phyloP scores from a whole-genome alignment of 352 stramenopile species.

The Phytophthora vignae region DNA sequence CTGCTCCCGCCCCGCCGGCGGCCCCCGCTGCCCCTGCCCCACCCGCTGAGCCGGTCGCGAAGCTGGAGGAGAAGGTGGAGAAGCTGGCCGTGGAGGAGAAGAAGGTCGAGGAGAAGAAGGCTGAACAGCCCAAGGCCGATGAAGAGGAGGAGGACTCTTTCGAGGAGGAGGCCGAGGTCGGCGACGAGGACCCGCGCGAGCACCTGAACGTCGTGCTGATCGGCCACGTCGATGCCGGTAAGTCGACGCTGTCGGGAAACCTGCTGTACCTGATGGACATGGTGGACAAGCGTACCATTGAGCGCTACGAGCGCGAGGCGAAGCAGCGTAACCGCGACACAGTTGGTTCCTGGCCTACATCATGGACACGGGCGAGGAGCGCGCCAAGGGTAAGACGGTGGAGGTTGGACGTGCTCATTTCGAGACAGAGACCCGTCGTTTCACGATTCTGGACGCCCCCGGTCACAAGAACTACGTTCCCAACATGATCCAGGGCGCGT shows the following conservation, averaged over 20 bases:
- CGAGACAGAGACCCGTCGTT: constrained; percentile 95
- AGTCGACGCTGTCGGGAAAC: constrained; percentile 98
- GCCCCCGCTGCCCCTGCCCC: constrained; percentile 26
- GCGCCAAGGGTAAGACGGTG: constrained; percentile 92
- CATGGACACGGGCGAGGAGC: constrained; percentile 99
- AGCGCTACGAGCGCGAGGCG: constrained; percentile 98
- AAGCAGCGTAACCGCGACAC: constrained; percentile 91
- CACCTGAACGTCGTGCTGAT: constrained; percentile 99
- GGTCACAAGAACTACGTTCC: constrained; percentile 99
- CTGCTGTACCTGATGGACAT: constrained; percentile 99
- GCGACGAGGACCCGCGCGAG: constrained; percentile 95
- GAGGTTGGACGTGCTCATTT: constrained; percentile 96
- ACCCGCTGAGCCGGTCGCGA: constrained; percentile 35
- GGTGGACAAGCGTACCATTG: constrained; percentile 99
- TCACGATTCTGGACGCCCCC: constrained; percentile 99
- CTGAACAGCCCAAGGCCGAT: constrained; percentile 40
- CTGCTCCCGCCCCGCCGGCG: constrained; percentile 17
- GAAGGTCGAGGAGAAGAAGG: constrained; percentile 39
- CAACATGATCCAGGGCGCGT: constrained; percentile 98
- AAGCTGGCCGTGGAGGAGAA: constrained; percentile 33
- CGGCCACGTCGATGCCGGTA: constrained; percentile 99
- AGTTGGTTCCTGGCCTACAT: constrained; percentile 98
- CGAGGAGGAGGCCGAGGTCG: constrained; percentile 70
- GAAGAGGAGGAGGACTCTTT: constrained; percentile 40
- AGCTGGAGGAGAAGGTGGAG: constrained; percentile 44